Percentiles rank a stretch among this genome's conserved stretches.
Evolutionary conservation across 1,139 yeast genomes (phyloP).

Genomic region (Taphrina flavorubra): DNA sequence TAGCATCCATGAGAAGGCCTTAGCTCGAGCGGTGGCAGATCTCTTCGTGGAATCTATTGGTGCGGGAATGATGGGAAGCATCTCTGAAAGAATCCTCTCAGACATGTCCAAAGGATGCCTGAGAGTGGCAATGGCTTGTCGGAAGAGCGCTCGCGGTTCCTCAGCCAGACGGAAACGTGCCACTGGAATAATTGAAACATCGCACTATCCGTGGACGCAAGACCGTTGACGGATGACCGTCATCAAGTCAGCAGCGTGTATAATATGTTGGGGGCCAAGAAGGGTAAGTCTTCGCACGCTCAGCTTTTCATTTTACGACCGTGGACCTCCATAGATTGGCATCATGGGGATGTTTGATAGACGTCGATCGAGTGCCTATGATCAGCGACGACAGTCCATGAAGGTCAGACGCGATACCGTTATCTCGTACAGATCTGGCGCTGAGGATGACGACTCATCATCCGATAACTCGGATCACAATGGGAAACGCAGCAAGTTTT

Average conservation of each 20-base stretch:
- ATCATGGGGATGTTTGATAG: constrained; percentile 23
- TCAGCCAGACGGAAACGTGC: neutral
- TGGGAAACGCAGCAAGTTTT: constrained; percentile 16
- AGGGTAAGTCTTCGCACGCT: neutral
- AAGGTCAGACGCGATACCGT: constrained; percentile 16
- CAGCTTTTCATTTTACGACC: neutral
- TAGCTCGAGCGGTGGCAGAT: too few relatives aligned
- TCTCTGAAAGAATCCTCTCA: neutral
- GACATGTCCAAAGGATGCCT: neutral
- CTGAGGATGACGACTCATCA: neutral
- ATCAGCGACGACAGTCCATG: constrained; percentile 15
- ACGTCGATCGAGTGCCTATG: constrained; percentile 10
- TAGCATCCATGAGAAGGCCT: too few relatives aligned
- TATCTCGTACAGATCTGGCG: neutral
- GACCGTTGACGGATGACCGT: neutral
- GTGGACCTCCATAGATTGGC: neutral
- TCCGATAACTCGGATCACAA: constrained; percentile 8
- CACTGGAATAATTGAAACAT: neutral
- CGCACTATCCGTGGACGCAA: neutral
- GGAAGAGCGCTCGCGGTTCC: neutral
- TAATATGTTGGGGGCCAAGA: too few relatives aligned
- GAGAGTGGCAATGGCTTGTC: constrained; percentile 4
- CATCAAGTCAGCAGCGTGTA: neutral
- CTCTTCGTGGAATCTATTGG: too few relatives aligned
- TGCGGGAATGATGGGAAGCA: neutral